Percentiles rank a stretch among this genome's conserved stretches.
Conservation (phyloP, 2,329 filamentous ascomycete species). For the Colletotrichum sp. region DNA sequence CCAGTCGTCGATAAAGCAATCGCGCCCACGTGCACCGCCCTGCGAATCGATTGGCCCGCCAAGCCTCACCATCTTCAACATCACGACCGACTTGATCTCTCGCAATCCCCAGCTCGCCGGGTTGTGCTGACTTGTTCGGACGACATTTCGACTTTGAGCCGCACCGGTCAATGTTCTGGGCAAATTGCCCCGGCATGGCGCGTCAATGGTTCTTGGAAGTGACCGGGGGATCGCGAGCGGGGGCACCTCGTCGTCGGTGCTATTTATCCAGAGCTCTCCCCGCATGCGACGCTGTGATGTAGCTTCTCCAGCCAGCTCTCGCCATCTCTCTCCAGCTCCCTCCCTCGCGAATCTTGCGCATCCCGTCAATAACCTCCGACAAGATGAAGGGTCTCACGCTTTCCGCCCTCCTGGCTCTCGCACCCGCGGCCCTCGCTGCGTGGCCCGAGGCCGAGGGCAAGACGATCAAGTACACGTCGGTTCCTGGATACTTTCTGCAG, state of each 20-base stretch:
- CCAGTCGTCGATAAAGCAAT: not conserved
- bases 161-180: conserved; percentile 1
- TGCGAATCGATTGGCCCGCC: conserved; percentile 32
- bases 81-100: not conserved
- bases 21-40: conserved; percentile 27
- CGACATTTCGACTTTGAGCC: conserved; percentile 6
- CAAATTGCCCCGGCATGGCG: conserved; percentile 19
- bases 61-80: not conserved
- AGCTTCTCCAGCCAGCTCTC: not conserved
- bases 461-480: conserved; percentile 63
- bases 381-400: conserved; percentile 37
- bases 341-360: not conserved
- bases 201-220: conserved; percentile 8
- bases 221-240: not conserved
- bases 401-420: conserved; percentile 31
- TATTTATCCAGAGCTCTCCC: conserved; percentile 17
- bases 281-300: conserved; percentile 8
- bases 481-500: conserved; percentile 68
- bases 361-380: conserved; percentile 19
- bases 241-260: not conserved
- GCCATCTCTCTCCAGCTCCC: not conserved
- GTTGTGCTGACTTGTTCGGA: not conserved
- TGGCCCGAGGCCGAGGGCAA: conserved; percentile 36
- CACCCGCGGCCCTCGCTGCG: conserved; percentile 29
- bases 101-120: not conserved